These are phyloP conservation scores for Pulveroboletus sp. DNA, from an alignment of 768 basidiomycete genomes.

Conservation along the genomic window DNA sequence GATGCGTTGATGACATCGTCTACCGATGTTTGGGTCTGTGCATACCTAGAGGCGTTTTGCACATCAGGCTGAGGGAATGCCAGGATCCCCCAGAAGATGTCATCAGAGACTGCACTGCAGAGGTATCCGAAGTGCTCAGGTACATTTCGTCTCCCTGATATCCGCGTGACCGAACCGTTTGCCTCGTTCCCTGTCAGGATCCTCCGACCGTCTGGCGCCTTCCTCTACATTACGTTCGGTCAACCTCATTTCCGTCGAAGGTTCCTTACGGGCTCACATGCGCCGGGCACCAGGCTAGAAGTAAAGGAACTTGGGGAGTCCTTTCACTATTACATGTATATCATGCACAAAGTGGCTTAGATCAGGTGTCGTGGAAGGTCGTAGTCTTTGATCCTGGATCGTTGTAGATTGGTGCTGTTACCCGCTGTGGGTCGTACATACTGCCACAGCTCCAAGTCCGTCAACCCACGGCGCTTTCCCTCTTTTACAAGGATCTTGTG, in stretches of 20 bases:
- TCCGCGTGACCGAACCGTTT: neutral
- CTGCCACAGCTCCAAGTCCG: neutral
- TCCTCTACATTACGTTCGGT: conserved; percentile 82
- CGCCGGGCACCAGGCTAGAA: conserved; percentile 55
- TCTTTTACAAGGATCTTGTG: too few species aligned
- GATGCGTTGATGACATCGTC: conserved; percentile 86
- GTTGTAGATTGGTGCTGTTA: neutral
- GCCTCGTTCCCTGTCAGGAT: conserved; percentile 39
- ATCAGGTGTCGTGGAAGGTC: neutral
- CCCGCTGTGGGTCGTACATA: neutral
- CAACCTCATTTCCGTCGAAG: conserved; percentile 83
- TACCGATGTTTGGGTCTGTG: conserved; percentile 73
- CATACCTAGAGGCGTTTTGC: neutral
- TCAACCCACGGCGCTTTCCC: too few species aligned
- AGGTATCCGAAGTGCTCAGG: conserved; percentile 75
- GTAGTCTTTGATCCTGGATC: too few species aligned
- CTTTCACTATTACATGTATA: conserved; percentile 82
- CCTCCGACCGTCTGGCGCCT: conserved; percentile 53
- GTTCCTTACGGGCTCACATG: conserved; percentile 45
- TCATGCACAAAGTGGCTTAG: conserved; percentile 40
- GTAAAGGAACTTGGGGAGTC: conserved; percentile 69
- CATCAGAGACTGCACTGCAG: conserved; percentile 64
- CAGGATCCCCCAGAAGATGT: conserved; percentile 74
- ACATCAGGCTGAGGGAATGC: neutral
- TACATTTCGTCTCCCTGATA: conserved; percentile 15